Base-by-base conservation (phyloP, 2,329 filamentous ascomycete genomes). In the Penicillium italicum region DNA sequence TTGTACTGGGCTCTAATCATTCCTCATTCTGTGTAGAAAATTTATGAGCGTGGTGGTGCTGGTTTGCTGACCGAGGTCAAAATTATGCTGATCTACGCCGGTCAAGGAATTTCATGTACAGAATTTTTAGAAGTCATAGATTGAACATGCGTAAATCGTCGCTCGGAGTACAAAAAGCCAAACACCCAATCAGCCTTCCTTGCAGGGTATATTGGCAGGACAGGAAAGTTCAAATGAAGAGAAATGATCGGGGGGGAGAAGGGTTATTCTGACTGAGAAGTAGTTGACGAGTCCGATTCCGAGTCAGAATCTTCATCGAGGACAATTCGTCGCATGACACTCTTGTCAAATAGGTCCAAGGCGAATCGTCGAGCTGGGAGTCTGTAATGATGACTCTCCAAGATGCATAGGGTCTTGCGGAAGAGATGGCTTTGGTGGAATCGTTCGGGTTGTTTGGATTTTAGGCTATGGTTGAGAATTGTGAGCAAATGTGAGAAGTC, bases 311-410 rank as follows among this genome's bases (percentile, higher is more conserved):
- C 88, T 65, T 90, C 88, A 49, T 89, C 86, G 55, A 96, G 86
- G 12, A 99, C 89, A 57, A 97, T 89, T 62, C 85, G 84, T 60
- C 91, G 82, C 74, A 97, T 81, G 41, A 97, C 90, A 56, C 84
- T 87, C 74, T 93, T 94, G 68, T 97, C 93, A 67, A 99, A 99
- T 22, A 99, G 77, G 69, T 97, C 94, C 57, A 97, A 86, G 34
- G 96, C 89, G 75, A 96, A 92, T 43, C 93, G 87, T 59, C 93
- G 88, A 28, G 95, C 89, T 1, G 87, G 88, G 2, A 99, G 81
- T 22, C 91, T 85, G 74, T 94, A 97, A 69, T 95, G 91, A 66
- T 96, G 93, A 63, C 85, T 86, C 72, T 97, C 91, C 56, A 99
- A 81, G 46, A 97, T 80, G 9, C 85, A 83, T 79, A 99, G 86